Conservation (phyloP, 2,329 filamentous ascomycete genomes). For the Aspergillus ruber region DNA sequence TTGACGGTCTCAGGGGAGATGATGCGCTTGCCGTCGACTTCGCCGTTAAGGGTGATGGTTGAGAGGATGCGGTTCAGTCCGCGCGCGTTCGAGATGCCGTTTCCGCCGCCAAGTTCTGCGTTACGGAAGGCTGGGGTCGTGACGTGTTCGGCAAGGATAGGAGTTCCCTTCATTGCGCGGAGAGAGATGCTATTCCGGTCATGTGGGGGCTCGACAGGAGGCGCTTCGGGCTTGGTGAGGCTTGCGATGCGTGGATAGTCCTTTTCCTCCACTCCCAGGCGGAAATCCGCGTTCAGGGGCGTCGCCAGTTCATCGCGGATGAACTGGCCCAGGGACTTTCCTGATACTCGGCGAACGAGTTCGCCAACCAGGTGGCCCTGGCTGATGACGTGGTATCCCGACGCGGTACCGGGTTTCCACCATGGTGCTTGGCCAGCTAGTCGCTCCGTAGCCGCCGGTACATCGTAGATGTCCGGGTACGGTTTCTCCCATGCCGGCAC, state of each 20-base stretch:
- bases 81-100: slow-evolving; percentile 44
- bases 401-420: slow-evolving; percentile 41
- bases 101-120: slow-evolving; percentile 38
- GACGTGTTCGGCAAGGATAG: slow-evolving; percentile 12
- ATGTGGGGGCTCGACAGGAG: slow-evolving; percentile 6
- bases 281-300: slow-evolving; percentile 43
- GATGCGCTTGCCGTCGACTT: slow-evolving; percentile 28
- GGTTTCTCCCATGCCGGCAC: slow-evolving; percentile 29
- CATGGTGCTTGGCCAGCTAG: slow-evolving; percentile 38
- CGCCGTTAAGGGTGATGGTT: slow-evolving; percentile 28
- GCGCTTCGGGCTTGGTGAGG: slow-evolving; percentile 23
- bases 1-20: slow-evolving; percentile 40
- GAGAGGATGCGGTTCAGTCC: slow-evolving; percentile 39
- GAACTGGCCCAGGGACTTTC: slow-evolving; percentile 40
- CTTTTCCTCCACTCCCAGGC: slow-evolving; percentile 38
- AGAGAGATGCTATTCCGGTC: slow-evolving; percentile 22
- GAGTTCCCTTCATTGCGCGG: slow-evolving; percentile 26
- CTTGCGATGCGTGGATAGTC: slow-evolving; percentile 38
- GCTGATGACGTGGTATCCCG: slow-evolving; percentile 38
- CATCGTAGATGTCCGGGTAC: slow-evolving; percentile 31
- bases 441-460: slow-evolving; percentile 20
- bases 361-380: slow-evolving; percentile 42
- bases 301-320: slow-evolving; percentile 37
- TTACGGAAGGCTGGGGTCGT: slow-evolving; percentile 30
- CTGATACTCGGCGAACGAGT: slow-evolving; percentile 36